Evolutionary conservation across 2,329 filamentous ascomycete genomes (phyloP).

Genomic region (Sporothrix humicola): DNA sequence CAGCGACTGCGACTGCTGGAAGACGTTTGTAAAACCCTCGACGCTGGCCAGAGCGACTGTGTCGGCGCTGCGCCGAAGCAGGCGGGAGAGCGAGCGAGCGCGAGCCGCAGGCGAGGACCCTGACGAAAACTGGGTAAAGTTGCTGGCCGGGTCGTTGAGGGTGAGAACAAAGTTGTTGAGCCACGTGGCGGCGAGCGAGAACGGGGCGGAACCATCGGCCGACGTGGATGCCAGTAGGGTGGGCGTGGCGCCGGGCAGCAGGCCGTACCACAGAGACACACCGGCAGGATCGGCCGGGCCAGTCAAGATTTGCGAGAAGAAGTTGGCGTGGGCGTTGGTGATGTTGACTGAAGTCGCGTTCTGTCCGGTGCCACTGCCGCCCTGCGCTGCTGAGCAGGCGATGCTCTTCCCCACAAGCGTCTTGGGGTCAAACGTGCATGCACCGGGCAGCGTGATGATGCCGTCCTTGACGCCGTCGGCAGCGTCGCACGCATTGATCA

Average conservation of each 20-base stretch:
- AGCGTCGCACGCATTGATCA: background rate
- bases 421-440: background rate
- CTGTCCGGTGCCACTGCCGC: background rate
- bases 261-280: background rate
- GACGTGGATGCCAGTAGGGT: background rate
- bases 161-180: conserved; percentile 18
- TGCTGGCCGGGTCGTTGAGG: background rate
- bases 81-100: too few relatives aligned
- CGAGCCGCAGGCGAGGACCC: background rate
- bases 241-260: conserved; percentile 2
- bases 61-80: background rate
- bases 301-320: conserved; percentile 5
- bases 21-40: background rate
- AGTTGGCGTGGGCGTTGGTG: background rate
- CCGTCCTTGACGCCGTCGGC: background rate
- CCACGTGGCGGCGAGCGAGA: conserved; percentile 10
- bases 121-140: background rate
- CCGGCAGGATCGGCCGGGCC: background rate
- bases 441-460: background rate
- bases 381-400: background rate
- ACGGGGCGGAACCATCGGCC: background rate
- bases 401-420: background rate
- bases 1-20: conserved; percentile 32
- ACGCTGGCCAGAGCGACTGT: background rate
- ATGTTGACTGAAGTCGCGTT: background rate